A percentile compares a stretch with the other conserved stretches of the same genome.
Conservation (phyloP, 768 basidiomycete species). For the Tricholoma flavovirens region DNA sequence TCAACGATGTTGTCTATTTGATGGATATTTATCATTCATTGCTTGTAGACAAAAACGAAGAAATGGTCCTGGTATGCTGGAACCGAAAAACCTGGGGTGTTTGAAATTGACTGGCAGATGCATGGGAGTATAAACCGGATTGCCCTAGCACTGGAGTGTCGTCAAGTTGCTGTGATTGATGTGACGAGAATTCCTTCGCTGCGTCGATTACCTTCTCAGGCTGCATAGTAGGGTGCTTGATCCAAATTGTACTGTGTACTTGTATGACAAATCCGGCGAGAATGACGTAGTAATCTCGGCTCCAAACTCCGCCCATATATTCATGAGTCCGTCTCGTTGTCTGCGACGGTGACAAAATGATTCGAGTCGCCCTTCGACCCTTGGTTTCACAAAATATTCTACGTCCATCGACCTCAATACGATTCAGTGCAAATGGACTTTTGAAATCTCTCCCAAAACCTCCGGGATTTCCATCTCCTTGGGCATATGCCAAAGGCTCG, state of each 20-base stretch:
- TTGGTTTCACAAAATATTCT: slow-evolving; percentile 5
- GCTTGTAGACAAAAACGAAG: slow-evolving; percentile 37
- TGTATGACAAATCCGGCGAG: not conserved
- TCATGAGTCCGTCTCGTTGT: too few species aligned
- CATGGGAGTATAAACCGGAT: slow-evolving; percentile 50
- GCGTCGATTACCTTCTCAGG: not conserved
- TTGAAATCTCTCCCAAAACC: slow-evolving; percentile 22
- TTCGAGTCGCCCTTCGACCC: slow-evolving; percentile 10
- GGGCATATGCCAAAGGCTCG: slow-evolving; percentile 24
- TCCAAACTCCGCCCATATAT: too few species aligned
- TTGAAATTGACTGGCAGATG: slow-evolving; percentile 72
- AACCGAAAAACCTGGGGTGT: slow-evolving; percentile 55
- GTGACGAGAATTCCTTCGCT: slow-evolving; percentile 41
- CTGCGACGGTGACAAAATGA: slow-evolving; percentile 6
- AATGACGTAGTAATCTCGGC: not conserved
- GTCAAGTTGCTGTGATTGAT: slow-evolving; percentile 65
- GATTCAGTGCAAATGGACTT: slow-evolving; percentile 26
- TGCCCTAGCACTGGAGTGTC: slow-evolving; percentile 64
- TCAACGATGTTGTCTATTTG: not conserved
- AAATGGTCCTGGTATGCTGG: slow-evolving; percentile 63
- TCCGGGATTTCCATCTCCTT: slow-evolving; percentile 15
- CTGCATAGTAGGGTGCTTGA: not conserved
- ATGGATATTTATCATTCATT: slow-evolving; percentile 5
- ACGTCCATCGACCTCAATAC: slow-evolving; percentile 3
- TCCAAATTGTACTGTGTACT: not conserved